Base-by-base conservation (phyloP, 2,329 filamentous ascomycete genomes). In the Leptographium galeiforme region DNA sequence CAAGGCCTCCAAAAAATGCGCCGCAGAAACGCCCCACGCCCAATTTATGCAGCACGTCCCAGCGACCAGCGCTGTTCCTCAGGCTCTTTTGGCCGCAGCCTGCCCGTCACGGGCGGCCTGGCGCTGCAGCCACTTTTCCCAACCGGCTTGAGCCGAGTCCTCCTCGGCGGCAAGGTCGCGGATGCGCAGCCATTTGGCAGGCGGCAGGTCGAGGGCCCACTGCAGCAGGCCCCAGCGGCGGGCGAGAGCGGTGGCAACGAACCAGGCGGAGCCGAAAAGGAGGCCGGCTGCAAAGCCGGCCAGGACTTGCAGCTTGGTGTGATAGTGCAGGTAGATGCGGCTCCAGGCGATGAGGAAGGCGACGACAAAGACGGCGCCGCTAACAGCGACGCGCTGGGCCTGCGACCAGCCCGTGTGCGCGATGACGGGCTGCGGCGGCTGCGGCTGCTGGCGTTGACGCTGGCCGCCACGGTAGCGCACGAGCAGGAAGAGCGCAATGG, bases 271-370 rank as follows among this genome's bases (percentile, higher is more conserved):
- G 0, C 87, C 90, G 61, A 84, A 88, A 1, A 79, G 63, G 1
- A 77, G 71, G 0, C 93, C 93, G 1, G 87, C 87, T 11, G 68
- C 70, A 59, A 76, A 81, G 2, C 93, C 93, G 1, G 85, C 87
- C n/a, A 89, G 62, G 11, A 98, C 93, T 71, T 98, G 93, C 63
- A 77, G 83, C 40, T 80, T 75, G 0, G 91, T 96, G 69, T 98
- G 93, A 65, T 98, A 98, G 66, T 84, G 89, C 57, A 98, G 73
- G 65, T 98, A 98, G 46, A 95, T 78, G 53, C 93, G 78, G 63
- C 89, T 95, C 67, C 79, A 81, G 19, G 90, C 87, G 7, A 96
- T 89, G 10, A 77, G 71, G 1, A 70, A 77, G 0, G 87, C 87
- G 53, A 81, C 74, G 2, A 69, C 69, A 45, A 85, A 70, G 39